Evolutionary conservation across 192 early-diverging fungal genomes (phyloP).

Genomic region (Coemansia nantahalensis): DNA sequence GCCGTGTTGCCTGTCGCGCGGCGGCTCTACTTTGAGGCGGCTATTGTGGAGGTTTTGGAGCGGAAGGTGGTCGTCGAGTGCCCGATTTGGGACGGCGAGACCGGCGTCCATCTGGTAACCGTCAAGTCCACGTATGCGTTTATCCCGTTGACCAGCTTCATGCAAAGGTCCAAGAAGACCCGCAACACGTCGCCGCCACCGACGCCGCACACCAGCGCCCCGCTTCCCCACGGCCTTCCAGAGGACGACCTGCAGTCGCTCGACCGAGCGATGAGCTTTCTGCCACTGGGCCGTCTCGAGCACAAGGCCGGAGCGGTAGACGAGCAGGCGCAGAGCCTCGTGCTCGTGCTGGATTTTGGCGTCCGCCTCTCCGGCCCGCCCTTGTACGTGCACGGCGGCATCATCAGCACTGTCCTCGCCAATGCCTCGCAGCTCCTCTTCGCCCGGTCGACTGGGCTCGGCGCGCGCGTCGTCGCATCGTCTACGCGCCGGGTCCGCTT

Average conservation of each 20-base stretch:
- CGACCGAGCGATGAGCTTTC: constrained; percentile 23
- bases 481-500: constrained; percentile 18
- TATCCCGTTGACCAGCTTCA: background rate
- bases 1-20: background rate
- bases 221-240: background rate
- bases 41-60: background rate
- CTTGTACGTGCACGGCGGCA: constrained; percentile 32
- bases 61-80: constrained; percentile 22
- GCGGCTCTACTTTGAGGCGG: constrained; percentile 21
- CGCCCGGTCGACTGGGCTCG: background rate
- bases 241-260: constrained; percentile 6
- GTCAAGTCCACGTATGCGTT: constrained; percentile 19
- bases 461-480: background rate
- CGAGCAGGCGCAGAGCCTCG: background rate
- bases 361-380: constrained; percentile 14
- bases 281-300: constrained; percentile 3
- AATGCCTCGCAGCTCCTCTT: constrained; percentile 21
- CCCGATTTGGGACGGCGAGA: constrained; percentile 19
- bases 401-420: constrained; percentile 26
- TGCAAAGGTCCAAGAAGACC: no score
- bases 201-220: background rate
- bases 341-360: constrained; percentile 13
- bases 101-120: constrained; percentile 8
- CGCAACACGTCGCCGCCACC: no score
- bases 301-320: constrained; percentile 15